These are phyloP conservation scores for Syzygium grande DNA, from an alignment of 345 rosid genomes.

Conservation along the genomic window DNA sequence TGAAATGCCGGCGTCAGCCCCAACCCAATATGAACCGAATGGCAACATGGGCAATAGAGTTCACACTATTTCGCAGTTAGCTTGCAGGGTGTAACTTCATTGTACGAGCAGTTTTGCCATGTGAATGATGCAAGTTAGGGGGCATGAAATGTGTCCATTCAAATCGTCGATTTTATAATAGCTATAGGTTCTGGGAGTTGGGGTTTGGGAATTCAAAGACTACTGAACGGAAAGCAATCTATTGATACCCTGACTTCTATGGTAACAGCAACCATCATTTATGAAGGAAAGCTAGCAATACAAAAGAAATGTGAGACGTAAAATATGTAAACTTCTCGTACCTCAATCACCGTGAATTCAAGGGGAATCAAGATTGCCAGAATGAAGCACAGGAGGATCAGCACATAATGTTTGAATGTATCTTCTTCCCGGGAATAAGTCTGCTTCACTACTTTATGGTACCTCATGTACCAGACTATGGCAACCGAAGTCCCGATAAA, in stretches of 20 bases:
- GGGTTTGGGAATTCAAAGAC: neutral
- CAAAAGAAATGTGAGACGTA: neutral
- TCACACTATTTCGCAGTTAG: neutral
- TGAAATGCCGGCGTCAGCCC: neutral
- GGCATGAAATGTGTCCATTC: neutral
- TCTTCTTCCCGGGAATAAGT: constrained; percentile 26
- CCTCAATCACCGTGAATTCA: constrained; percentile 10
- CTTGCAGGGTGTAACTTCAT: neutral
- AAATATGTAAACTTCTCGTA: neutral
- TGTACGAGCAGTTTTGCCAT: neutral
- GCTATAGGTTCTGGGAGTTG: neutral
- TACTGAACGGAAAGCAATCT: neutral
- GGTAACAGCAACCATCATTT: neutral
- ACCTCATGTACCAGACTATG: constrained; percentile 43
- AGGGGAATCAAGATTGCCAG: constrained; percentile 22
- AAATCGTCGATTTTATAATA: neutral
- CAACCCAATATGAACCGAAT: neutral
- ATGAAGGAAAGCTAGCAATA: neutral
- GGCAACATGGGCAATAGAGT: neutral
- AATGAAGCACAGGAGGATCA: constrained; percentile 11
- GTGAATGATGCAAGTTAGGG: neutral
- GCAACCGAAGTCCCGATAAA: constrained; percentile 29
- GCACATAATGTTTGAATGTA: constrained; percentile 20
- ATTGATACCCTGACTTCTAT: neutral
- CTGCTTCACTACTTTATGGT: constrained; percentile 33